Evolutionary conservation across 208 protist genomes (phyloP).

Genomic region (Leishmania tropica): DNA sequence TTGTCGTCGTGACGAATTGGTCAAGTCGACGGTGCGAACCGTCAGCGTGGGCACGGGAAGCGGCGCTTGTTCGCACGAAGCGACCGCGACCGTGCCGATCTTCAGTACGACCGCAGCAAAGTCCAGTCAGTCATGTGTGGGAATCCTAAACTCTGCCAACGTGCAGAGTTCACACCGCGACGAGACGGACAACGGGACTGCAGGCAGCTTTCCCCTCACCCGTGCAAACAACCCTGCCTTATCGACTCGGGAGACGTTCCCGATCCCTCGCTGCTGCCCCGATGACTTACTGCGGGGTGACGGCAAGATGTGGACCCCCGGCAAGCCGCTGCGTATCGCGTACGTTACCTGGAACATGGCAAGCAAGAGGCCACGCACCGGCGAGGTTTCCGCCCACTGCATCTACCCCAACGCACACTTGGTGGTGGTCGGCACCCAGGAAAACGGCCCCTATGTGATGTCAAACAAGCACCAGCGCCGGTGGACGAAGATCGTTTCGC

Average conservation of each 20-base stretch:
- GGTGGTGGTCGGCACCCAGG: conserved; percentile 81
- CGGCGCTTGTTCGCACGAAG: background rate
- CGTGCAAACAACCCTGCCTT: background rate
- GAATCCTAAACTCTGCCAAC: background rate
- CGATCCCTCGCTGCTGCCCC: conserved; percentile 47
- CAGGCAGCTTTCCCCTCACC: conserved; percentile 13
- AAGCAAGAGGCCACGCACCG: conserved; percentile 38
- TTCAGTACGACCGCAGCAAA: background rate
- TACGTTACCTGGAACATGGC: conserved; percentile 90
- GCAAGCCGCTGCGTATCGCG: conserved; percentile 69
- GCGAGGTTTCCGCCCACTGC: conserved; percentile 60
- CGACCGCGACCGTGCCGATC: background rate
- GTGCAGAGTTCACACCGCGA: conserved; percentile 5
- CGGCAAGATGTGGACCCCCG: conserved; percentile 58
- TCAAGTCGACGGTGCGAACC: background rate
- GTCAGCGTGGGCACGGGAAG: background rate
- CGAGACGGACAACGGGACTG: conserved; percentile 34
- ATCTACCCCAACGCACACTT: conserved; percentile 85
- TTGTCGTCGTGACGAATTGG: background rate
- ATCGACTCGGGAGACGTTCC: conserved; percentile 56
- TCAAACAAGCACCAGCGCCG: conserved; percentile 45
- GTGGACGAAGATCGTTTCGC: conserved; percentile 46
- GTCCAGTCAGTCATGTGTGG: background rate
- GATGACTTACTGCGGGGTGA: conserved; percentile 40
- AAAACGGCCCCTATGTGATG: conserved; percentile 72